phyloP scores from a whole-genome alignment of 2,329 filamentous ascomycete species.

The Alternaria sp. region DNA sequence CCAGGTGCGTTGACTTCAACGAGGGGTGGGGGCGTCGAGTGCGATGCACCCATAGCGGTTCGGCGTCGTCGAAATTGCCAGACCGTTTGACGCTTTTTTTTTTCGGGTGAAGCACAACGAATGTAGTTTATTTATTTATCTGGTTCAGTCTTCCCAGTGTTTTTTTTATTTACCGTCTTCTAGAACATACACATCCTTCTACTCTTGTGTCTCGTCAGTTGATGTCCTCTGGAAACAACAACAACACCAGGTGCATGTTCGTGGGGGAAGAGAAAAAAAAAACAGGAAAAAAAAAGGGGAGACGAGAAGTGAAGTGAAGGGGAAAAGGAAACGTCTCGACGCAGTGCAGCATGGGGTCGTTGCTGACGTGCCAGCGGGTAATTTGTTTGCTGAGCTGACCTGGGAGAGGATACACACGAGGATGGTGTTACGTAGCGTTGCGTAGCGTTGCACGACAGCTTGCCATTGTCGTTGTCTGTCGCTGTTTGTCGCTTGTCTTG shows the following conservation, averaged over 20 bases:
- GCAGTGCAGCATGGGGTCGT: background rate
- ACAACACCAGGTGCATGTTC: too few species aligned
- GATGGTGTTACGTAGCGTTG: background rate
- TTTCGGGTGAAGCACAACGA: background rate
- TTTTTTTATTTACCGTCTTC: too few species aligned
- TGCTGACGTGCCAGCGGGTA: background rate
- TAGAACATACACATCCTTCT: too few species aligned
- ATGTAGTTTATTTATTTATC: too few species aligned
- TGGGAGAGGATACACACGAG: background rate
- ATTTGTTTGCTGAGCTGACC: background rate
- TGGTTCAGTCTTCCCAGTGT: too few species aligned
- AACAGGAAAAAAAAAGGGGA: background rate
- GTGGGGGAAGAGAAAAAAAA: too few species aligned
- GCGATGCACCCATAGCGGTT: slow-evolving; percentile 32
- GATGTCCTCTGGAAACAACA: too few species aligned
- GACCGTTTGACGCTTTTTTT: background rate
- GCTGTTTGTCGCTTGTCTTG: background rate
- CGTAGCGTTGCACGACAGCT: slow-evolving; percentile 3
- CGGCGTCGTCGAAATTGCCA: background rate
- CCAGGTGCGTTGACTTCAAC: slow-evolving; percentile 32
- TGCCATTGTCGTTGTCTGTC: background rate
- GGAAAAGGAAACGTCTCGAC: too few species aligned
- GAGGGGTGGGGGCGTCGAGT: slow-evolving; percentile 37
- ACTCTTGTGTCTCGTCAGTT: too few species aligned
- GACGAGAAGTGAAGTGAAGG: background rate